Percentiles rank a stretch among this genome's conserved stretches.
Evolutionary conservation across 1,284 basidiomycete species (phyloP).

Genomic region (Ceratobasidium sp.): DNA sequence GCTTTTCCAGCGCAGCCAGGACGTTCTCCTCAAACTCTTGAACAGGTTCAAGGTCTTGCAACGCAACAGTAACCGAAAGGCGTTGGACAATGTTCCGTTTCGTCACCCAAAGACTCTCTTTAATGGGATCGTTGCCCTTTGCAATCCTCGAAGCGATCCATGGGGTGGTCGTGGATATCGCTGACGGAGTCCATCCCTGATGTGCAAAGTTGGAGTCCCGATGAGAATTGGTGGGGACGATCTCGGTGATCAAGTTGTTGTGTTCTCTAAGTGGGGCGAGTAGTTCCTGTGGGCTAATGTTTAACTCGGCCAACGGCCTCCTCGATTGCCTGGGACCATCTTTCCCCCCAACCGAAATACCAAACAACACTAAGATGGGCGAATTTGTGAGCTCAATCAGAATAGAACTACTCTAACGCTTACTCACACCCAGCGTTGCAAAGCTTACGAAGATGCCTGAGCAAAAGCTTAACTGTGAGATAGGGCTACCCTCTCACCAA

Average conservation of each 20-base stretch:
- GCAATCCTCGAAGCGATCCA: slow-evolving; percentile 15
- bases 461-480: too few relatives aligned
- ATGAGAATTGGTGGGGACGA: neutral
- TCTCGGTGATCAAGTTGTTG: neutral
- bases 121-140: neutral
- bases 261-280: slow-evolving; percentile 1
- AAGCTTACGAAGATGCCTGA: neutral
- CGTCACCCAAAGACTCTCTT: neutral
- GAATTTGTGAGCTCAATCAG: neutral
- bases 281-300: neutral
- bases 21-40: slow-evolving; percentile 9
- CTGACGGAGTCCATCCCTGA: slow-evolving; percentile 4
- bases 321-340: slow-evolving; percentile 11
- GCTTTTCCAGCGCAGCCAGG: slow-evolving; percentile 1
- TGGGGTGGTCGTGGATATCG: neutral
- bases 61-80: neutral
- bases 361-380: neutral
- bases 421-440: slow-evolving; percentile 11
- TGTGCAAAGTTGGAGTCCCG: slow-evolving; percentile 28
- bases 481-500: neutral
- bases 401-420: neutral
- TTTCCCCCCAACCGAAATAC: slow-evolving; percentile 9
- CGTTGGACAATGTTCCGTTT: slow-evolving; percentile 18
- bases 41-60: neutral
- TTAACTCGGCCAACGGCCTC: neutral